Conservation (phyloP, 495 filamentous ascomycete species). For the Pyrenula massariospora region DNA sequence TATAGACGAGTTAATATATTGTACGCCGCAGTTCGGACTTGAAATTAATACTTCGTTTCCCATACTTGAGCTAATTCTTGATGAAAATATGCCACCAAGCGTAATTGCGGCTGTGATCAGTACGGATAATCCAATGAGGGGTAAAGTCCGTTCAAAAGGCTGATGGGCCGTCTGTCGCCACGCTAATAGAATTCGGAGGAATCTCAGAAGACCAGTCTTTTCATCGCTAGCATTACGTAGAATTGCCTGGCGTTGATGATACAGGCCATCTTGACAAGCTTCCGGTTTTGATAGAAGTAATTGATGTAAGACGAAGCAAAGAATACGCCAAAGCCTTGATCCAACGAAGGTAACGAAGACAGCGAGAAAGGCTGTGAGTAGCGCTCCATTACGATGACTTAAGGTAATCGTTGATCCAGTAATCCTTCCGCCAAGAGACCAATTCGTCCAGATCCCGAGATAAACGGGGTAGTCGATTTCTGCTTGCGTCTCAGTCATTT, state of each 20-base stretch:
- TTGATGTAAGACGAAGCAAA: conserved; percentile 15
- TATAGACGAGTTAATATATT: neutral
- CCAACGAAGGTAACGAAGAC: conserved; percentile 13
- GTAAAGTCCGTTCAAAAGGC: conserved; percentile 8
- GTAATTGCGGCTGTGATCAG: conserved; percentile 9
- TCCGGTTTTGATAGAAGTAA: neutral
- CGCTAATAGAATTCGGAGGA: conserved; percentile 6
- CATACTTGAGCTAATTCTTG: conserved; percentile 5
- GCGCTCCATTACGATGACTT: conserved; percentile 7
- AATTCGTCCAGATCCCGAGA: neutral
- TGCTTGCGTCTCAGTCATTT: neutral
- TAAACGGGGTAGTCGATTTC: neutral
- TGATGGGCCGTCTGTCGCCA: conserved; percentile 12
- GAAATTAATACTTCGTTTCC: conserved; percentile 7
- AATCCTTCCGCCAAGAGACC: conserved; percentile 3
- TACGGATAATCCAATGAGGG: conserved; percentile 8
- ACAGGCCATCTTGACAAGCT: conserved; percentile 6
- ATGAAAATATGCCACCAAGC: conserved; percentile 12
- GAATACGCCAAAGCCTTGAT: conserved; percentile 12
- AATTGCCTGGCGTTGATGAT: conserved; percentile 7
- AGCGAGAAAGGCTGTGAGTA: conserved; percentile 19
- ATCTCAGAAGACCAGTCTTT: conserved; percentile 8
- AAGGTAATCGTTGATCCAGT: conserved; percentile 19
- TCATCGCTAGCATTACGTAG: conserved; percentile 15
- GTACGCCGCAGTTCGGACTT: conserved; percentile 7